These are phyloP conservation scores for Fusarium veterinarium DNA, from an alignment of 2,329 filamentous ascomycete species.

Conservation along the genomic window DNA sequence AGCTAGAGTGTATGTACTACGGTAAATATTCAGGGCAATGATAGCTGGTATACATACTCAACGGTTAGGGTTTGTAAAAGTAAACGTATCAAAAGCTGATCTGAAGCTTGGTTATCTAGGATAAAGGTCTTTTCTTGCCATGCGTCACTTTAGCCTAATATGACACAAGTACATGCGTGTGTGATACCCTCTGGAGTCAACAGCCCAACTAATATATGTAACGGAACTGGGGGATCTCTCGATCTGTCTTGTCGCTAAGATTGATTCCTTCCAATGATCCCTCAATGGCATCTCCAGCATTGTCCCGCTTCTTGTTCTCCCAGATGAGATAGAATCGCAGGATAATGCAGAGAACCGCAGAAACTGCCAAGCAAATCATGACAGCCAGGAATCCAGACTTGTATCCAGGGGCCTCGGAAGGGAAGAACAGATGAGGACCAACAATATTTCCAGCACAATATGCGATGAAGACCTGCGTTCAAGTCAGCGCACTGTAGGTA, in stretches of 20 bases:
- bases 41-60: neutral
- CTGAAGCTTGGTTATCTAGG: too few species aligned
- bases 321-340: neutral
- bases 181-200: too few species aligned
- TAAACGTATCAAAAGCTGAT: neutral
- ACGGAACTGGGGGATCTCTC: neutral
- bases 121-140: neutral
- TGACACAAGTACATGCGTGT: accelerated
- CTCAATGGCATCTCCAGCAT: neutral
- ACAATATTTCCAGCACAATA: neutral
- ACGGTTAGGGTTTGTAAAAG: accelerated
- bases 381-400: neutral
- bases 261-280: neutral
- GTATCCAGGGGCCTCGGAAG: neutral
- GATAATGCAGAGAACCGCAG: neutral
- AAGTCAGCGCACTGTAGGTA: neutral
- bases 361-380: neutral
- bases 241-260: neutral
- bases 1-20: accelerated
- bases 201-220: neutral
- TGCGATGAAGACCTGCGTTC: neutral
- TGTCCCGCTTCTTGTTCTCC: neutral
- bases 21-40: accelerated
- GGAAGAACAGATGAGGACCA: neutral
- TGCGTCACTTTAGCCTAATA: neutral